Conservation (phyloP, 495 filamentous ascomycete genomes). For the Daldinia childiae region DNA sequence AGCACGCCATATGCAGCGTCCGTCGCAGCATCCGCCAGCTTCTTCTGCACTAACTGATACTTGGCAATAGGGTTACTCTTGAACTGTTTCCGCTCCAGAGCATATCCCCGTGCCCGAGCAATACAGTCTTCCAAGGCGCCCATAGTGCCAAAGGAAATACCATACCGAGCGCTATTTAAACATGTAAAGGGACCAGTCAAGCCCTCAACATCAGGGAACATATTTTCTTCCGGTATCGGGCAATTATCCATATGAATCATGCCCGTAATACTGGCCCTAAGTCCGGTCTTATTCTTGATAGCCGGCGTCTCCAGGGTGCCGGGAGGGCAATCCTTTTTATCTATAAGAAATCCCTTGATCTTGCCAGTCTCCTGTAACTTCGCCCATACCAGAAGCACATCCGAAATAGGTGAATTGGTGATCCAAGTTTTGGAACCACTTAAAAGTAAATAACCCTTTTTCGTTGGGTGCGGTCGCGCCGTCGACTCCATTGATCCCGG, state of each 20-base stretch:
- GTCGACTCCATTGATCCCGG: slow-evolving; percentile 94
- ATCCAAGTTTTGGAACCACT: slow-evolving; percentile 98
- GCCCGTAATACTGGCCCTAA: slow-evolving; percentile 92
- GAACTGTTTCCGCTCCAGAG: slow-evolving; percentile 93
- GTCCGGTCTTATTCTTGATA: slow-evolving; percentile 94
- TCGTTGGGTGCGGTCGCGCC: slow-evolving; percentile 85
- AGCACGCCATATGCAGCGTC: slow-evolving; percentile 90
- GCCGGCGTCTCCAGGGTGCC: slow-evolving; percentile 91
- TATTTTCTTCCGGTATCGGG: slow-evolving; percentile 88
- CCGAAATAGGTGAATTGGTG: slow-evolving; percentile 94
- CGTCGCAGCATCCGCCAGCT: slow-evolving; percentile 89
- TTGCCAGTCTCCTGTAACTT: slow-evolving; percentile 90
- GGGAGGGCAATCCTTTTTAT: slow-evolving; percentile 79
- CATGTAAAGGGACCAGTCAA: slow-evolving; percentile 91
- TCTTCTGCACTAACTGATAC: slow-evolving; percentile 99
- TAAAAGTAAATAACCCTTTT: slow-evolving; percentile 83
- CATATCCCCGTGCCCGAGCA: slow-evolving; percentile 79
- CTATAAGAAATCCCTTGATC: slow-evolving; percentile 93
- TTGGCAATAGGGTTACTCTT: slow-evolving; percentile 94
- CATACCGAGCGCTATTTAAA: slow-evolving; percentile 89
- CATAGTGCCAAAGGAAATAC: slow-evolving; percentile 93
- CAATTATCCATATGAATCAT: slow-evolving; percentile 97
- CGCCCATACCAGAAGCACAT: slow-evolving; percentile 93
- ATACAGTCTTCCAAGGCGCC: slow-evolving; percentile 95
- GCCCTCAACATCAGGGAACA: slow-evolving; percentile 93